A percentile compares a stretch with the other conserved stretches of the same genome.
These are phyloP conservation scores for Fraxinus sp. DNA, from an alignment of 305 asterid species.

Conservation along the genomic window DNA sequence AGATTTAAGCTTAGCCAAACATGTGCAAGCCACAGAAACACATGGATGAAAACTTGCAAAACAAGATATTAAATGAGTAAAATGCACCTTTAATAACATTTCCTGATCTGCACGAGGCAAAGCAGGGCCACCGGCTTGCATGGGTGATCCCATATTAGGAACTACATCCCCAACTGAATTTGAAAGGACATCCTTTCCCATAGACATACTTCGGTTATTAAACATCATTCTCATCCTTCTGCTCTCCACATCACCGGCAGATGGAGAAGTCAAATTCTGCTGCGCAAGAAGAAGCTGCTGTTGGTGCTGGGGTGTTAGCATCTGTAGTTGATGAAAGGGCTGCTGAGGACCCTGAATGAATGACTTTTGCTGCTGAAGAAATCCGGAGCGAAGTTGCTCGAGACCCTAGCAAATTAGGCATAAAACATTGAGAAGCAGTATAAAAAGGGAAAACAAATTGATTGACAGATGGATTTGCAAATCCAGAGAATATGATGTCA, in stretches of 20 bases:
- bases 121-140: slow-evolving; percentile 76
- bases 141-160: slow-evolving; percentile 79
- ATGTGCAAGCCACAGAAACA: background rate
- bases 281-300: slow-evolving; percentile 95
- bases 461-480: background rate
- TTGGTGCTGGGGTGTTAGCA: slow-evolving; percentile 96
- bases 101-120: slow-evolving; percentile 86
- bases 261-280: slow-evolving; percentile 85
- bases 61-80: background rate
- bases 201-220: slow-evolving; percentile 68
- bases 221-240: slow-evolving; percentile 90
- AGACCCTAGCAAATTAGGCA: slow-evolving; percentile 53
- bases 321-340: slow-evolving; percentile 86
- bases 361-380: slow-evolving; percentile 94
- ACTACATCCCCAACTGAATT: slow-evolving; percentile 80
- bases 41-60: background rate
- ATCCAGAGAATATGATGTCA: background rate
- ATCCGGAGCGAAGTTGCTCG: slow-evolving; percentile 90
- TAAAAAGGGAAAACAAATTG: background rate
- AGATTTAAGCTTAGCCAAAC: background rate
- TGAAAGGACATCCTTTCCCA: slow-evolving; percentile 91
- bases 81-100: slow-evolving; percentile 69
- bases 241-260: slow-evolving; percentile 75
- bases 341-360: slow-evolving; percentile 94
- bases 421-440: background rate